Evolutionary conservation across 805 yeast species (phyloP).

Genomic region (Candida andamanensis): DNA sequence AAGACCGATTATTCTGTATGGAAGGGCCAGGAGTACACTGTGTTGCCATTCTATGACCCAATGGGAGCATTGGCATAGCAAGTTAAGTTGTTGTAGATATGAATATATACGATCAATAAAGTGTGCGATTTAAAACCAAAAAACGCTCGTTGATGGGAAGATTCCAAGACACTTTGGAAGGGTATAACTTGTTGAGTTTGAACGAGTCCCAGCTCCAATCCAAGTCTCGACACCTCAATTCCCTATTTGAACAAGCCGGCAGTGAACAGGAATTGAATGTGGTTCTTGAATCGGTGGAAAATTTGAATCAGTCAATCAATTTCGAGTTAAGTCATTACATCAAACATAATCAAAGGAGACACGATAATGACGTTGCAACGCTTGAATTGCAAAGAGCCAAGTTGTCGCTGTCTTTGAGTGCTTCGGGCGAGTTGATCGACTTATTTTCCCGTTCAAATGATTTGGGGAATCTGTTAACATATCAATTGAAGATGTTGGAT

Average conservation of each 20-base stretch:
- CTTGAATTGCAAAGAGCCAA: constrained; percentile 60
- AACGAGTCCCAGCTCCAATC: neutral
- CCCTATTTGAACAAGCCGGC: constrained; percentile 13
- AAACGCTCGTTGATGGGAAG: neutral
- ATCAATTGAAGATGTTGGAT: constrained; percentile 64
- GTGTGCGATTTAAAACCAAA: too few relatives aligned
- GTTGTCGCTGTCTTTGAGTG: constrained; percentile 53
- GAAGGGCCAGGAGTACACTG: constrained; percentile 26
- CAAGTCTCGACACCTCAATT: constrained; percentile 2
- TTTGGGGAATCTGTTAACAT: constrained; percentile 62
- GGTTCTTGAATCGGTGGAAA: constrained; percentile 25
- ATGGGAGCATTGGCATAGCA: constrained; percentile 37
- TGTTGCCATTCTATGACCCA: constrained; percentile 38
- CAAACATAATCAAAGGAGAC: constrained; percentile 21
- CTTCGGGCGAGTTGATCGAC: constrained; percentile 51
- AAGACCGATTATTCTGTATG: constrained; percentile 31
- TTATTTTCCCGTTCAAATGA: constrained; percentile 57
- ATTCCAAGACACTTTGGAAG: constrained; percentile 1
- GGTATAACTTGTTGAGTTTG: constrained; percentile 1
- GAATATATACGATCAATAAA: neutral
- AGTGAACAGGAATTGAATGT: constrained; percentile 25
- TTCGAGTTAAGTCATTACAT: constrained; percentile 21
- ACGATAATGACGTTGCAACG: constrained; percentile 35
- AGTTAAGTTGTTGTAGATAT: neutral
- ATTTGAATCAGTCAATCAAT: constrained; percentile 19